Evolutionary conservation across 192 early-diverging fungal species (phyloP), one percentile per base, ranked within the genome.

Genomic region (Rhizophagus sp.): DNA sequence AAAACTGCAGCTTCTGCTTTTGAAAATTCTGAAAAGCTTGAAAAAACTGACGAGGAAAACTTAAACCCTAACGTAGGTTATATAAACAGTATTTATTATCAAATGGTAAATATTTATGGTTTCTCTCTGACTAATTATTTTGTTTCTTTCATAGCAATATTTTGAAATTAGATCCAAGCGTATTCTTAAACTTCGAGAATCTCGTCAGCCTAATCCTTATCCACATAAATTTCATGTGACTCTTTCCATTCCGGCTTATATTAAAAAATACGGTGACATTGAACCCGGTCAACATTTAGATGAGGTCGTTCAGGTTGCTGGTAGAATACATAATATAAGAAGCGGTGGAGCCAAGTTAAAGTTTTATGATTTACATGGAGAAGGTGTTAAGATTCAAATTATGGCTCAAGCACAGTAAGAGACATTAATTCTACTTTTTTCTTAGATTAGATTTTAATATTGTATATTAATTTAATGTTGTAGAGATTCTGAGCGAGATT

Each of bases 141-240:
- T 63, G 44, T 70, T 30, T 13, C 30, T 13, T 25, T 10, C 41
- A 70, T 83, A 91, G 90, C 93, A 95, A 91, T 95, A 98, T 93
- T 99, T 99, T 91, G 98, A 99, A 88, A 93, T 97, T 85, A 93
- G 98, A 80, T 94, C 91, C 80, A 94, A 93, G 88, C 89, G 88
- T 22, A 89, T 99, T 76, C 88, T 89, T 75, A 90, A 93, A 89
- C 87, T 98, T 79, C 94, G 96, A 79, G 90, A 90, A 82, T 90
- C 90, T 74, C 85, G 93, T 79, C 88, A 92, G 52, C 95, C 96
- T 80, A 93, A 94, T 82, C 97, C 98, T 68, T 99, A 99, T 84
- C 98, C 98, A 70, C 93, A 99, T 93, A 99, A 99, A 91, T 99
- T 97, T 93, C 85, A 97, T 64, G 97, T 98, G 33, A 86, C 88